Evolutionary conservation across 2,329 filamentous ascomycete genomes (phyloP), one percentile per base, ranked within the genome.

Genomic region (Ceratocystis alfenasii): DNA sequence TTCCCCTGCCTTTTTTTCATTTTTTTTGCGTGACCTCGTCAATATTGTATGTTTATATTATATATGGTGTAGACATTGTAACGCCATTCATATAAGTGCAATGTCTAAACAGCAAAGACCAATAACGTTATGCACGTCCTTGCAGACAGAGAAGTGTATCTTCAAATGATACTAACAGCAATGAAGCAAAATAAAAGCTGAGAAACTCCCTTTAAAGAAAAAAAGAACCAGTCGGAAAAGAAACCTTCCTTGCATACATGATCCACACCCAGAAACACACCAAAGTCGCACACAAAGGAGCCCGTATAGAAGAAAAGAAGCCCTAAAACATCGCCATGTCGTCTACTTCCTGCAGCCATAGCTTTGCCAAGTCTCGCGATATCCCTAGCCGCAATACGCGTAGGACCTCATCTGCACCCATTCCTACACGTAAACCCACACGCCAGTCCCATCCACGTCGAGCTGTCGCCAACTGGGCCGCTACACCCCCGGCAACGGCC

Each of bases 371-470:
- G 70, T 94, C 90, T 73, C 82, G 84, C 15, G 89, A 88, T 72
- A 96, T 74, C 1, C 86, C 88, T 63, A 90, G 74, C 69, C 92
- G 82, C 74, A 96, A 73, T 69, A 87, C 81, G 69, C 81, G 80
- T 67, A 96, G 76, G n/a, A 96, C 79, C 69, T 93, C 88, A 61
- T 80, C 79, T 0, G 85, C 88, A 69, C 77, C 84, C 20, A 81
- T 83, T 10, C 78, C 79, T 36, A 82, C 72, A 84, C 78, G 86
- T 87, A 95, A 78, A 86, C 88, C 89, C 74, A 77, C 78, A 70
- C 89, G 79, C 90, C 88, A 92, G 74, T 92, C 87, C 88, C 88
- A 91, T 12, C 84, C 84, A 64, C 87, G 78, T 69, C 83, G 79
- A 5, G 64, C 63, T 8, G 30, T 36, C 5, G 28, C 59, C 63